Evolutionary conservation across 352 stramenopile species (phyloP).

Genomic region (Globisporangium ultimum): DNA sequence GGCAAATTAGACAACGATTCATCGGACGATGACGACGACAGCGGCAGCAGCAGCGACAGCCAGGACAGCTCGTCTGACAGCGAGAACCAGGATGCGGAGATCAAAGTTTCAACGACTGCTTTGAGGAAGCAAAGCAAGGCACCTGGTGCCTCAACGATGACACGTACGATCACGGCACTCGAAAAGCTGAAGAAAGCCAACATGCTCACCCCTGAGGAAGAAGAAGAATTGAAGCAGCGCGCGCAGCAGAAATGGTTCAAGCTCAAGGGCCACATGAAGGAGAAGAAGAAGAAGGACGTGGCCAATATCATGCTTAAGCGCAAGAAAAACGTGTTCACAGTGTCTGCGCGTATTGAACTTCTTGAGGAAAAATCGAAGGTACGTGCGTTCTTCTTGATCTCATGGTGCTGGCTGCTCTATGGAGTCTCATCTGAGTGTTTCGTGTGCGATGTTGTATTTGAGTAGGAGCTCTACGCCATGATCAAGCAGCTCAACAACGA

Average conservation of each 20-base stretch:
- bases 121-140: neutral
- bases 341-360: constrained; percentile 68
- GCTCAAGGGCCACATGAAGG: constrained; percentile 66
- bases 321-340: constrained; percentile 80
- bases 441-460: too few relatives aligned
- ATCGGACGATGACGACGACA: neutral
- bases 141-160: constrained; percentile 35
- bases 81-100: neutral
- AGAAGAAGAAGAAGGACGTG: constrained; percentile 76
- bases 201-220: constrained; percentile 55
- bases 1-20: neutral
- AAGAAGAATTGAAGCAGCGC: constrained; percentile 56
- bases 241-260: constrained; percentile 70
- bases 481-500: constrained; percentile 64
- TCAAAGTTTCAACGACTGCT: neutral
- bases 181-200: constrained; percentile 67
- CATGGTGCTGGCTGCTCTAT: too few relatives aligned
- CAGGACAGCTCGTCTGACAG: neutral
- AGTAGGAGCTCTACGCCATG: constrained; percentile 48
- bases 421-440: too few relatives aligned
- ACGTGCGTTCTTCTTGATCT: neutral
- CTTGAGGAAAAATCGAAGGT: constrained; percentile 67
- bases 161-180: constrained; percentile 51
- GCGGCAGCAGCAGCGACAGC: constrained; percentile 6
- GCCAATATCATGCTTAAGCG: constrained; percentile 72